phyloP scores from a whole-genome alignment of 1,139 yeast genomes.

The Scheffersomyces lignicola region DNA sequence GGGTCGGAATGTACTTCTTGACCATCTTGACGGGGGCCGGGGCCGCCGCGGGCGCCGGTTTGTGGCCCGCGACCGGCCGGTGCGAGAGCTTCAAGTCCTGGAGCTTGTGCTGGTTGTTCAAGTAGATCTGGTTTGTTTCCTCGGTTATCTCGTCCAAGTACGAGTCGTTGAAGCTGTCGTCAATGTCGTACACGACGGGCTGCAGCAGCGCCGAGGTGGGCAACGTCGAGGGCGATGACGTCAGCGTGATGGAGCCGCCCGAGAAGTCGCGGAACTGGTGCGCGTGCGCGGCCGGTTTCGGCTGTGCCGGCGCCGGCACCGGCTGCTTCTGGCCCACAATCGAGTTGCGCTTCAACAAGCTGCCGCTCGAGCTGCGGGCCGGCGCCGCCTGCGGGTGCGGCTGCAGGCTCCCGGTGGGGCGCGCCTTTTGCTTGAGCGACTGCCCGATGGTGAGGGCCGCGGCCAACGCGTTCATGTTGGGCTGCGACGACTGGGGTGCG shows the following conservation, averaged over 20 bases:
- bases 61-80: constrained; percentile 7
- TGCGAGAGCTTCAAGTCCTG: constrained; percentile 25
- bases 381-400: constrained; percentile 5
- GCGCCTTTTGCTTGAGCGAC: constrained; percentile 10
- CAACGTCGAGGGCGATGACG: constrained; percentile 11
- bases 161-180: constrained; percentile 30
- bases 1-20: constrained; percentile 49
- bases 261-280: constrained; percentile 14
- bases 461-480: constrained; percentile 44
- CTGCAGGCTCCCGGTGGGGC: background rate
- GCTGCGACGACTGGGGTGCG: constrained; percentile 34
- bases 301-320: constrained; percentile 6
- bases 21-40: constrained; percentile 35
- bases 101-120: constrained; percentile 24
- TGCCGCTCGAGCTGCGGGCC: constrained; percentile 10
- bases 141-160: constrained; percentile 31
- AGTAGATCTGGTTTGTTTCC: constrained; percentile 18
- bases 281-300: constrained; percentile 9
- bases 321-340: constrained; percentile 7
- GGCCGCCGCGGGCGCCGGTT: background rate
- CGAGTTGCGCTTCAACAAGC: constrained; percentile 18
- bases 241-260: constrained; percentile 16
- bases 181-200: constrained; percentile 23
- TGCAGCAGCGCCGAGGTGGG: constrained; percentile 9
- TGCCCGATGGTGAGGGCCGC: constrained; percentile 50